A percentile compares a stretch with the other conserved stretches of the same genome.
Conservation (phyloP, 331 rosid genomes). For the Quercus lobata region DNA sequence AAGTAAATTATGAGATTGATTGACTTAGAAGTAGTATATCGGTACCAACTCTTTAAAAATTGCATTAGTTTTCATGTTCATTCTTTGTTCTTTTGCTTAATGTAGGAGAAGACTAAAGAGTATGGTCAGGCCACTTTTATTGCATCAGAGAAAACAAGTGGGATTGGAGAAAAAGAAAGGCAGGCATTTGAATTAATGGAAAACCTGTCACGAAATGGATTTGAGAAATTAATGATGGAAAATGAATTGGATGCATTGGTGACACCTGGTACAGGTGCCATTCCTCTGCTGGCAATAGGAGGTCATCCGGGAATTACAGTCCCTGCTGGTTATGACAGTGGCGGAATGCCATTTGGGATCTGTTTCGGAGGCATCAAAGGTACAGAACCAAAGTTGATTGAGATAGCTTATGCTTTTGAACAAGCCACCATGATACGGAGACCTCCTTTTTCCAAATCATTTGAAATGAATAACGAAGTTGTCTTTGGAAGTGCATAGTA, state of each 20-base stretch:
- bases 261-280: slow-evolving; percentile 29
- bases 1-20: neutral
- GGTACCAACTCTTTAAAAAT: neutral
- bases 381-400: slow-evolving; percentile 44
- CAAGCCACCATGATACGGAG: slow-evolving; percentile 32
- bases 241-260: slow-evolving; percentile 45
- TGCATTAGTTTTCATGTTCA: neutral
- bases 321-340: slow-evolving; percentile 51
- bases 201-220: slow-evolving; percentile 39
- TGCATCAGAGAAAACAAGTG: slow-evolving; percentile 38
- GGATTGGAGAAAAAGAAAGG: slow-evolving; percentile 35
- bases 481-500: neutral
- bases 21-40: neutral
- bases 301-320: slow-evolving; percentile 64
- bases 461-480: slow-evolving; percentile 1
- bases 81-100: neutral
- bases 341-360: slow-evolving; percentile 55
- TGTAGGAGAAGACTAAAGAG: slow-evolving; percentile 42
- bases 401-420: slow-evolving; percentile 50
- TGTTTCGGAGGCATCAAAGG: slow-evolving; percentile 61
- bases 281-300: slow-evolving; percentile 44
- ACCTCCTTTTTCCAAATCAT: slow-evolving; percentile 23
- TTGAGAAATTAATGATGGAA: slow-evolving; percentile 50
- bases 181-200: slow-evolving; percentile 34
- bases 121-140: slow-evolving; percentile 43